Evolutionary conservation across 352 stramenopile species (phyloP), one percentile per base, ranked within the genome.

Genomic region (Phytophthora colocasiae): DNA sequence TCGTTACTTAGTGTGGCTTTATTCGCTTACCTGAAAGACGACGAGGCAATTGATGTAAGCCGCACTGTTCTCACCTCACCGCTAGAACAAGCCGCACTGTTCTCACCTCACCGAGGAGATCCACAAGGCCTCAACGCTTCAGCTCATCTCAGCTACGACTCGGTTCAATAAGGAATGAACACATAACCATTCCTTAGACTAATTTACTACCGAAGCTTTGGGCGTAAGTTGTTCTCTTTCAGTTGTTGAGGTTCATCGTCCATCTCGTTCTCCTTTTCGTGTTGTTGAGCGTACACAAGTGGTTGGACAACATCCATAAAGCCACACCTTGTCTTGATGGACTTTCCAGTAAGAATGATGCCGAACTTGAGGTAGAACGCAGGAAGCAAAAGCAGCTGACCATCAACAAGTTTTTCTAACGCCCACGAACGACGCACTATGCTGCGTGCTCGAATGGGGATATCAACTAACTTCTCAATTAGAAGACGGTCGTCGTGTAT

Each of bases 21-120:
- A 17, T 93, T 92, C 50, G 78, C 80, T 24, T 85, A 79, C 48
- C 61, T 90, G 40, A 92, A 90, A 74, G 72, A 78, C n/a, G 54
- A 74, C 26, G 66, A 80, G 40, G 36, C 41, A 0, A 43, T 41
- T 44, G 38, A 40, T 27, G 29, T 40, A 40, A 15, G 66, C 59
- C 24, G 66, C 59, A 8, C 24, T 73, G 5, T 69, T 73, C 17
- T 73, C 66, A 41, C 66, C 66, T 6, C 66, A 73, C 24, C 58
- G 59, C 34, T 38, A 44, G 66, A 73, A 22, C 47, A 40, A 15
- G 66, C 59, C 24, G 66, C 59, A 8, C 24, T 73, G 5, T 69
- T 73, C 17, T 73, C 66, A 41, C 66, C 66, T 6, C 66, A 73
- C 24, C 58, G 59, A 39, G 59, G 66, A 40, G 59, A 69, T 32